Evolutionary conservation across 78 protist species (phyloP), one percentile per base, ranked within the genome.

Genomic region (Chrysochromulina parva): DNA sequence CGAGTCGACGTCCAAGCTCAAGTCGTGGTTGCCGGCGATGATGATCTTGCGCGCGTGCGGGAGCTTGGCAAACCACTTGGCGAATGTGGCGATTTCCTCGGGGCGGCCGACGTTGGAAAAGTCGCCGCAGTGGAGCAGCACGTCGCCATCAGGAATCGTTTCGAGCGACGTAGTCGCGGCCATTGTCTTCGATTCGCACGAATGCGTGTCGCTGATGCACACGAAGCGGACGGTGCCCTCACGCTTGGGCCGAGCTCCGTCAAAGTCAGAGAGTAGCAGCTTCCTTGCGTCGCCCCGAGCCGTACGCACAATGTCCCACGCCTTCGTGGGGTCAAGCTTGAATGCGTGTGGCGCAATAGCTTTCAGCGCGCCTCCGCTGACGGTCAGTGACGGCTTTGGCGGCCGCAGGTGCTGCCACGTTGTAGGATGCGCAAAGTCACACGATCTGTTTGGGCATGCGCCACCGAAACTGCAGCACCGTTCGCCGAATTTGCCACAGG

Each of bases 51-150:
- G 85, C 16, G 4, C 24, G 59, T 76, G 85, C n/a, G 85, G 85
- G n/a, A 50, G 85, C 16, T 6, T 5, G 14, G 54, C 5, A 17
- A 76, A 17, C 85, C 85, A 76, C 38, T 13, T 28, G 53, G 1
- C 9, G 58, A 76, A 50, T 5, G 26, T 1, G 16, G 0, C 14
- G 26, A 76, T 38, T 28, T 76, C 52, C 80, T 71, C 52, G 16
- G 1, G 13, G 3, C 9, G 19, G 11, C 95, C 95, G 17, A 14
- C 16, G 38, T 17, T 0, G 10, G 92, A 52, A 20, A 20, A 94
- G 66, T 93, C 95, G 65, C 95, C 95, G 2, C 80, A 52, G 88
- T 93, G 95, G 54, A 93, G 0, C 26, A 93, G 78, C 59, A 93
- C 87, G 69, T 93, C 95, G 28, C 91, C 95, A 0, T 93, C 94